A percentile compares a stretch with the other conserved stretches of the same genome.
Conservation (phyloP, 371 early-diverging fungal genomes). For the Nematocida sp. region DNA sequence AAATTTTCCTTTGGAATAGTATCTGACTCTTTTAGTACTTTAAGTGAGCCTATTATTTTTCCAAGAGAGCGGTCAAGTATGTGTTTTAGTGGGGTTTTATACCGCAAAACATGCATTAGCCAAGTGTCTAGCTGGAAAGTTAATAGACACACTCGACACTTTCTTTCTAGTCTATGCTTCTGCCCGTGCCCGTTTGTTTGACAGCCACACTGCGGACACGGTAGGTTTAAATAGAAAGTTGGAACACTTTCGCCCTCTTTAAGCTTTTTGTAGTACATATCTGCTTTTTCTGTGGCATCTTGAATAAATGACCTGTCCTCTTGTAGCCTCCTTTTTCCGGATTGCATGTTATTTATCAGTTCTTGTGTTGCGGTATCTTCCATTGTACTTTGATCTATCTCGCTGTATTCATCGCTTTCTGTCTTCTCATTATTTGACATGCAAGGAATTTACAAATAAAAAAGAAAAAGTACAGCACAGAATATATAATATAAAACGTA, state of each 20-base stretch:
- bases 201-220: slow-evolving; percentile 16
- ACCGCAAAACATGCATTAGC: neutral
- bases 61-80: neutral
- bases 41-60: neutral
- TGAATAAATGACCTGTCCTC: neutral
- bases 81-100: slow-evolving; percentile 8
- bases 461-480: neutral
- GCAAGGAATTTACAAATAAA: neutral
- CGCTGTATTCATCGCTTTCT: neutral
- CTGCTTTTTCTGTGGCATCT: neutral
- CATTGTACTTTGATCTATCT: neutral
- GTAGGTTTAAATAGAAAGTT: slow-evolving; percentile 10
- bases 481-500: too few relatives aligned
- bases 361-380: neutral
- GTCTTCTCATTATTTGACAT: neutral
- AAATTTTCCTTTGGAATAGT: neutral
- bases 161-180: slow-evolving; percentile 20
- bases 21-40: neutral
- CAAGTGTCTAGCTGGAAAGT: slow-evolving; percentile 19
- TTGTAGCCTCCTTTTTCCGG: neutral
- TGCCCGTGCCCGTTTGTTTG: slow-evolving; percentile 10
- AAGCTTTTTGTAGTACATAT: slow-evolving; percentile 8
- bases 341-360: neutral
- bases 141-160: neutral
- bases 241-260: slow-evolving; percentile 8